A percentile compares a stretch with the other conserved stretches of the same genome.
Evolutionary conservation across 768 basidiomycete genomes (phyloP).

Genomic region (Lactarius evosmus): DNA sequence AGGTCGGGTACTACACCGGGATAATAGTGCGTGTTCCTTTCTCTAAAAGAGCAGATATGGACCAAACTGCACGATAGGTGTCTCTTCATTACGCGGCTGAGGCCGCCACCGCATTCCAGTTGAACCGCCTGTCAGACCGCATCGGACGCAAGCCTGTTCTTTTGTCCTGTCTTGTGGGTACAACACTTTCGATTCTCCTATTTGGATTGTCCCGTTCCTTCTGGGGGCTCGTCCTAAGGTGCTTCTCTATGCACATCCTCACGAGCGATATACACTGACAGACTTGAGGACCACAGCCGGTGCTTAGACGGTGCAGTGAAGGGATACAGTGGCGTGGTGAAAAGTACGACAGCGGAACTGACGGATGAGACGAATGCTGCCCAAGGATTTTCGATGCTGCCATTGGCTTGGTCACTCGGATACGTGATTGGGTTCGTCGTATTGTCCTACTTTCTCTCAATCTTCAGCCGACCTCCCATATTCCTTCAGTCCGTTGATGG

Average conservation of each 20-base stretch:
- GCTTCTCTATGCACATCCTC: neutral
- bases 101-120: neutral
- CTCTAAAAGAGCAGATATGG: neutral
- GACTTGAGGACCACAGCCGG: neutral
- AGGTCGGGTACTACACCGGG: neutral
- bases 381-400: neutral
- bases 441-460: neutral
- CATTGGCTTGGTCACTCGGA: neutral
- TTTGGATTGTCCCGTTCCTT: neutral
- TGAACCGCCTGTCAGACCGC: neutral
- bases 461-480: neutral
- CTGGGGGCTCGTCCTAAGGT: neutral
- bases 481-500: conserved; percentile 22
- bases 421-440: conserved; percentile 17
- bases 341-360: neutral
- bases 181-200: neutral
- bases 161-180: neutral
- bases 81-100: neutral
- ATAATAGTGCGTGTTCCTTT: neutral
- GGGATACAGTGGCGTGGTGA: neutral
- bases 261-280: neutral
- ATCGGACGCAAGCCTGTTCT: neutral
- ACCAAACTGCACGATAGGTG: neutral
- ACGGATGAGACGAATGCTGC: neutral
- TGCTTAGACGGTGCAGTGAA: neutral